Percentiles rank a stretch among this genome's conserved stretches.
These are phyloP conservation scores for Citrus sinensis DNA, from an alignment of 345 rosid genomes.

Conservation along the genomic window DNA sequence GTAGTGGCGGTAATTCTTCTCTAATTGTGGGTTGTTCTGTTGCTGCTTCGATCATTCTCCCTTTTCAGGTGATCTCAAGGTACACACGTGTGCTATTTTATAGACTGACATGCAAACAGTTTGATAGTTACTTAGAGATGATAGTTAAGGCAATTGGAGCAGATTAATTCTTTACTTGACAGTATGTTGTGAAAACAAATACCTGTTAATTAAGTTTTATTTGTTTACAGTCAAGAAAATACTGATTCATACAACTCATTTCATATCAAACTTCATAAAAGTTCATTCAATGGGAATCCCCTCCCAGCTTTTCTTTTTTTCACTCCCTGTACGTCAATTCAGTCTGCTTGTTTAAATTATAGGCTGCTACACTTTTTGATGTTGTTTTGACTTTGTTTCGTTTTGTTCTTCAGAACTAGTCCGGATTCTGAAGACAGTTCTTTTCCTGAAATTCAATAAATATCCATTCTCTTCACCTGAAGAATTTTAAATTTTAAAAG, in stretches of 20 bases:
- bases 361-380: not conserved
- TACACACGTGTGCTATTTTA: slow-evolving; percentile 28
- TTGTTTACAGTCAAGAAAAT: not conserved
- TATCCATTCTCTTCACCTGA: not conserved
- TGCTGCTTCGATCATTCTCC: slow-evolving; percentile 40
- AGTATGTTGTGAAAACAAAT: not conserved
- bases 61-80: slow-evolving; percentile 76
- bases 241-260: not conserved
- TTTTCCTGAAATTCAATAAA: not conserved
- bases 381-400: not conserved
- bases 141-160: not conserved
- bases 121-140: not conserved
- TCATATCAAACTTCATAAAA: not conserved
- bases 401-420: not conserved
- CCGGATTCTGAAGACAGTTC: not conserved
- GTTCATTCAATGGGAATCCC: not conserved
- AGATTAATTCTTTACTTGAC: not conserved
- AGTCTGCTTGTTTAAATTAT: not conserved
- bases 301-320: not conserved
- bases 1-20: slow-evolving; percentile 30
- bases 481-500: not conserved
- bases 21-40: slow-evolving; percentile 42
- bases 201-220: not conserved
- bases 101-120: slow-evolving; percentile 9
- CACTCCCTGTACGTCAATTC: not conserved